These are phyloP conservation scores for Neofusicoccum cordaticola DNA, from an alignment of 2,329 filamentous ascomycete genomes.

Conservation along the genomic window DNA sequence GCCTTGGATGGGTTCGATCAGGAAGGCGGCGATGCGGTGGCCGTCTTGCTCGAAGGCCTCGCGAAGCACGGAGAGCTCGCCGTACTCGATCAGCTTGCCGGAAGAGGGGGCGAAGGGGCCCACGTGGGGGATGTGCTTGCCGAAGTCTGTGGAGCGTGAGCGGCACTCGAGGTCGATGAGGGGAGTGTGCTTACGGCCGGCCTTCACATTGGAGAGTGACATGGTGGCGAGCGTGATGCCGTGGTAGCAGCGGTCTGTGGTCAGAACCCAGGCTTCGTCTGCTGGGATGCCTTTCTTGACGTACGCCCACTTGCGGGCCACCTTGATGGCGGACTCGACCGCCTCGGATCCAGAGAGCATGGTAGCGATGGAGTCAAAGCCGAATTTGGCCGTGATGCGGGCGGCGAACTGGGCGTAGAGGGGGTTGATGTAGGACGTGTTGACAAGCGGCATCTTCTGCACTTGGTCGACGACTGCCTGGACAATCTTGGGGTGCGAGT, in stretches of 20 bases:
- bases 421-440: background rate
- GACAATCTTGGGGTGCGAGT: background rate
- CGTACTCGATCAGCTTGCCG: slow-evolving; percentile 80
- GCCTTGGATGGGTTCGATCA: slow-evolving; percentile 85
- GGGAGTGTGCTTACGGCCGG: slow-evolving; percentile 58
- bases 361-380: slow-evolving; percentile 84
- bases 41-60: slow-evolving; percentile 80
- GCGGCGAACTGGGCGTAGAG: background rate
- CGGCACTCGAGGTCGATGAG: slow-evolving; percentile 44
- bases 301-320: slow-evolving; percentile 88
- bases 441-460: background rate
- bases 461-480: background rate
- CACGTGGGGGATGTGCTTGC: slow-evolving; percentile 91
- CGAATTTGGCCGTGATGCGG: slow-evolving; percentile 31
- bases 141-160: slow-evolving; percentile 64
- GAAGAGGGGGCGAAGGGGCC: slow-evolving; percentile 80
- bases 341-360: slow-evolving; percentile 86
- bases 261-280: slow-evolving; percentile 65
- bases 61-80: slow-evolving; percentile 73
- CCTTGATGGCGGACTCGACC: slow-evolving; percentile 93
- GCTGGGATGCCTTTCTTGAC: slow-evolving; percentile 76
- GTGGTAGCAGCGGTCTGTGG: slow-evolving; percentile 48
- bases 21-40: slow-evolving; percentile 73
- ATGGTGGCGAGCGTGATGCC: slow-evolving; percentile 74
- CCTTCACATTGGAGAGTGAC: slow-evolving; percentile 77